A percentile compares a stretch with the other conserved stretches of the same genome.
Conservation (phyloP, 2,329 filamentous ascomycete species). For the Graphilbum fragrans region DNA sequence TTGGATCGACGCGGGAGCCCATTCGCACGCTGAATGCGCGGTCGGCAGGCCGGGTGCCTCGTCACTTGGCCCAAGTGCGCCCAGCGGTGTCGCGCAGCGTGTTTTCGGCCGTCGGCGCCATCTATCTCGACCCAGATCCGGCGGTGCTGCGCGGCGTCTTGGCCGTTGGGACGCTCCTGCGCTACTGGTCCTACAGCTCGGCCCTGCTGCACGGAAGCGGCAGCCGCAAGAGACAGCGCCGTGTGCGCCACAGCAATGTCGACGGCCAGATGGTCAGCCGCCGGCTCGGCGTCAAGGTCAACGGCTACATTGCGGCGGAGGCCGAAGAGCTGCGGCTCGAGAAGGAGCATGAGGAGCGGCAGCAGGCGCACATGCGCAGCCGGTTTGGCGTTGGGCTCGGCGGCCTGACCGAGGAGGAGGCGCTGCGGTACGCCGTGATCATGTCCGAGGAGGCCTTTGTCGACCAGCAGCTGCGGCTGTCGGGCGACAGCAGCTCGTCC, state of each 20-base stretch:
- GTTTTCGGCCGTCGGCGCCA: constrained; percentile 70
- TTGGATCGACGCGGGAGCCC: constrained; percentile 67
- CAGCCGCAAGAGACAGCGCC: constrained; percentile 72
- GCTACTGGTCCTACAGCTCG: constrained; percentile 91
- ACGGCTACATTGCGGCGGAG: constrained; percentile 79
- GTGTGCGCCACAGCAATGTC: constrained; percentile 53
- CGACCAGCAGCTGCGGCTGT: constrained; percentile 42
- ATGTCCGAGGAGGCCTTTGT: constrained; percentile 49
- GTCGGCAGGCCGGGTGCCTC: constrained; percentile 70
- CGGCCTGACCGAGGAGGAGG: constrained; percentile 54
- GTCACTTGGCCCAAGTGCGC: constrained; percentile 46
- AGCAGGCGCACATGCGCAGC: constrained; percentile 57
- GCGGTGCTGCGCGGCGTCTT: constrained; percentile 77
- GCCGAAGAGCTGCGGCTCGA: constrained; percentile 67
- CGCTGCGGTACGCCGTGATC: constrained; percentile 52
- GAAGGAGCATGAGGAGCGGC: constrained; percentile 51
- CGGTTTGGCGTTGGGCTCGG: constrained; percentile 76
- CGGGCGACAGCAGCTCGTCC: constrained; percentile 1
- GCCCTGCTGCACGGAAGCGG: constrained; percentile 34
- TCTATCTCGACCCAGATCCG: constrained; percentile 78
- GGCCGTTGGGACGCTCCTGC: constrained; percentile 73
- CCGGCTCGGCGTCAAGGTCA: constrained; percentile 54
- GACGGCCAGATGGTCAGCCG: constrained; percentile 38
- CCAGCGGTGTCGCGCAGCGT: constrained; percentile 55
- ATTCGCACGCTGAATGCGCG: constrained; percentile 79